Percentiles rank a stretch among this genome's conserved stretches.
phyloP scores from a whole-genome alignment of 768 basidiomycete species.

The Pleurotus eryngii region DNA sequence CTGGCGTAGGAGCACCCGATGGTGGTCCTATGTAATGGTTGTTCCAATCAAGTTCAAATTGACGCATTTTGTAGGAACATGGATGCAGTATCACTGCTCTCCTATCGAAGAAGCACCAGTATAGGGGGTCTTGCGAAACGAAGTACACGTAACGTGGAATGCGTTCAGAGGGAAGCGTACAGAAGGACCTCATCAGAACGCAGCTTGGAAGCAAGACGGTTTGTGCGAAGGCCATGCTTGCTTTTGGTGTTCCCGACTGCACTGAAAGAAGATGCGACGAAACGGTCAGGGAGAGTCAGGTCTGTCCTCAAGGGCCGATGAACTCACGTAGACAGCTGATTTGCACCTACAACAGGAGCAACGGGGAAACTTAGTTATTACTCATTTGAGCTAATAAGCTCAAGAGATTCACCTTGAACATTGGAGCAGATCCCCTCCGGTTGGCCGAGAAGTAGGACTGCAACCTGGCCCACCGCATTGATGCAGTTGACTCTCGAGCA shows the following conservation, averaged over 20 bases:
- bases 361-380: neutral
- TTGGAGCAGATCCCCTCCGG: slow-evolving; percentile 28
- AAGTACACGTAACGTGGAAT: neutral
- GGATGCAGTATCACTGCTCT: neutral
- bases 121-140: neutral
- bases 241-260: slow-evolving; percentile 32
- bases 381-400: neutral
- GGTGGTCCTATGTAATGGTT: no score
- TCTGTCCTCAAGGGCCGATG: neutral
- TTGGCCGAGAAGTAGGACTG: slow-evolving; percentile 13
- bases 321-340: slow-evolving; percentile 38
- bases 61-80: no score
- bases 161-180: neutral
- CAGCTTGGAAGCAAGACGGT: slow-evolving; percentile 25
- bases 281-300: slow-evolving; percentile 1
- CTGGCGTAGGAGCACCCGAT: no score
- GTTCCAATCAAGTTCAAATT: no score
- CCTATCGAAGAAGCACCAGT: neutral
- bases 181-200: slow-evolving; percentile 21
- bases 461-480: slow-evolving; percentile 31
- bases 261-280: slow-evolving; percentile 19
- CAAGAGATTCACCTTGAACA: slow-evolving; percentile 30
- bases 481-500: slow-evolving; percentile 25
- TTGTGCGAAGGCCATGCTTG: slow-evolving; percentile 35
- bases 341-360: slow-evolving; percentile 30